A percentile compares a stretch with the other conserved stretches of the same genome.
These are phyloP conservation scores for Phylloporus arenicola DNA, from an alignment of 768 basidiomycete species.

Conservation along the genomic window DNA sequence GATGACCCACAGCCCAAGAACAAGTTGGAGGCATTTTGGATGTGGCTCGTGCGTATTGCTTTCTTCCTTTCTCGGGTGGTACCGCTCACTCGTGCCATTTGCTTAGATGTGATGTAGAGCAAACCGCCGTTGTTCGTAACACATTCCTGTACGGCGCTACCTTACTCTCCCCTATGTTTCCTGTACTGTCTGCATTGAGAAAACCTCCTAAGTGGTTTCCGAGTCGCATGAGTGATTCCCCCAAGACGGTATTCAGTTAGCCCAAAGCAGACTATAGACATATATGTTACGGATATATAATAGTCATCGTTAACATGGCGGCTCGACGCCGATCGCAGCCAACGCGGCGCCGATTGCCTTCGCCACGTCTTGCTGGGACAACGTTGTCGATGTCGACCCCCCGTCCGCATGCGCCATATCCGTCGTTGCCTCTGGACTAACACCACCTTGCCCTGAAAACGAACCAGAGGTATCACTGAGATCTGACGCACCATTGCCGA, in stretches of 20 bases:
- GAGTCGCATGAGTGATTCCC: background rate
- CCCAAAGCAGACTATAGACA: background rate
- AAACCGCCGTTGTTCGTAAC: background rate
- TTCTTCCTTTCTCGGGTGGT: background rate
- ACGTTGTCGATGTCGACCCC: background rate
- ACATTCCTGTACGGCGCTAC: background rate
- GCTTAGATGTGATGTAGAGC: background rate
- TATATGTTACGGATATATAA: background rate
- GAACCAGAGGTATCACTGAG: background rate
- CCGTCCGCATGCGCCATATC: background rate
- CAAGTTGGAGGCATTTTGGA: constrained; percentile 22
- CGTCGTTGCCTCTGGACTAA: background rate
- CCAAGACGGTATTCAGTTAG: background rate
- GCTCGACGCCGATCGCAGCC: constrained; percentile 7
- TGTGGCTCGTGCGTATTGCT: constrained; percentile 24
- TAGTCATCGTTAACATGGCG: background rate
- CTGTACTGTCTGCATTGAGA: too few species aligned
- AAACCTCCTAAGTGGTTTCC: too few species aligned
- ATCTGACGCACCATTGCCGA: background rate
- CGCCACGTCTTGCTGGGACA: constrained; percentile 20
- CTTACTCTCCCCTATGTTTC: background rate
- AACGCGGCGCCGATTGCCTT: constrained; percentile 22
- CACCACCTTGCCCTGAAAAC: background rate
- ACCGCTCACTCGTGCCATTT: background rate
- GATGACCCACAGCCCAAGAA: constrained; percentile 28